phyloP scores from a whole-genome alignment of 1,139 yeast genomes.

The Arxiozyma bovina region DNA sequence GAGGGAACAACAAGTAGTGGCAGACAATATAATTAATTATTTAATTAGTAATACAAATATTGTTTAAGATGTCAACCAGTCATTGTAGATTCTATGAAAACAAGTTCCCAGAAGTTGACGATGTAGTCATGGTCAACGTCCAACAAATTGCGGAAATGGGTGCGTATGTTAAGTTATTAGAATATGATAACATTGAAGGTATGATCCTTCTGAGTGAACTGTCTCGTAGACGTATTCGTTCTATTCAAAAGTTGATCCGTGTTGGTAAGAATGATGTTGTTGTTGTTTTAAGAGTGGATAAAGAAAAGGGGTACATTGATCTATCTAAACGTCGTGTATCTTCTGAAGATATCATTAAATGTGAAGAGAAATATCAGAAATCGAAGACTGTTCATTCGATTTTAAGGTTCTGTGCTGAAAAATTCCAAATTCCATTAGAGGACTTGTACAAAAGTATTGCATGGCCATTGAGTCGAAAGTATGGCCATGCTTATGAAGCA shows the following conservation, averaged over 20 bases:
- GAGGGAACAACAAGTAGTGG: not conserved
- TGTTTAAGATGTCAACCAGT: constrained; percentile 58
- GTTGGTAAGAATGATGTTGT: constrained; percentile 98
- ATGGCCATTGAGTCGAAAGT: constrained; percentile 94
- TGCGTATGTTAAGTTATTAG: constrained; percentile 88
- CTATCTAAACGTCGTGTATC: constrained; percentile 95
- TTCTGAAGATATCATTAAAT: constrained; percentile 93
- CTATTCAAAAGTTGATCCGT: constrained; percentile 93
- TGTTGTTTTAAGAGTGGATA: constrained; percentile 97
- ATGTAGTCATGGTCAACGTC: constrained; percentile 97
- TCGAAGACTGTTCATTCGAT: constrained; percentile 96
- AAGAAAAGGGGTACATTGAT: constrained; percentile 97
- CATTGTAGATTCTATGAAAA: constrained; percentile 96
- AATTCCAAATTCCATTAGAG: constrained; percentile 81
- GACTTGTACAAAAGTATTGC: constrained; percentile 80
- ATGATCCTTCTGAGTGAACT: constrained; percentile 94
- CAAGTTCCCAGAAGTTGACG: constrained; percentile 98
- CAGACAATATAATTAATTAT: not conserved
- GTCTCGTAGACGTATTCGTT: constrained; percentile 97
- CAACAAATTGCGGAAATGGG: constrained; percentile 98
- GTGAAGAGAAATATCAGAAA: constrained; percentile 96
- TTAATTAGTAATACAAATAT: not conserved
- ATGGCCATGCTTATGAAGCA: constrained; percentile 96
- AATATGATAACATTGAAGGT: constrained; percentile 97
- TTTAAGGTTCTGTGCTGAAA: constrained; percentile 96